Evolutionary conservation across 169 alveolate genomes (phyloP), one percentile per base, ranked within the genome.

Genomic region (Theileria luwenshuni): DNA sequence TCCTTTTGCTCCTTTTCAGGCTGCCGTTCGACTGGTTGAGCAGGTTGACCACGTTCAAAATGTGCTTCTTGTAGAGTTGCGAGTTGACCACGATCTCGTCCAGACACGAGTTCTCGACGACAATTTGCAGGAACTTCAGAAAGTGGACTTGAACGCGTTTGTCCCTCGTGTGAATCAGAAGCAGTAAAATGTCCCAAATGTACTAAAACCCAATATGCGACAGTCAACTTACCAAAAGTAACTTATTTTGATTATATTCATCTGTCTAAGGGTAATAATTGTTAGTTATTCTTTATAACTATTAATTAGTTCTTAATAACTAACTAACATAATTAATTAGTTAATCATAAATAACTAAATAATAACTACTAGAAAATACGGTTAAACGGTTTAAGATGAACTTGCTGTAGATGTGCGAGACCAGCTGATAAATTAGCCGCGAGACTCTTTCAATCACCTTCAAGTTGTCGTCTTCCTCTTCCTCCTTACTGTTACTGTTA

Each of bases 31-130:
- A 74, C 35, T 83, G 88, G 61, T 80, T 69, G 32, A 88, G 60
- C 52, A 88, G 56, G 42, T 85, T 62, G 38, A 80, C 49, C 56
- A 88, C 74, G 38, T 83, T 74, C 17, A 84, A 76, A 15, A 69
- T 84, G 74, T 88, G 91, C 48, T 84, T 88, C 32, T 61, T 59
- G 47, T 74, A 80, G 32, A 88, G 67, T 25, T 72, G 69, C 13
- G 69, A 60, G 33, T 90, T 79, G 10, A 88, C 79, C 56, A 77
- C 90, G 21, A 87, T 72, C 28, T 83, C 90, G 48, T 76, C 84
- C 30, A 74, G 62, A 63, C 91, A 85, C 1, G 90, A 86, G 28
- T 70, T 64, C 43, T 61, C 80, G 33, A 80, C 83, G 49, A 88
- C 25, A 6, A 60, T 32, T 27, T 76, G 69, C 19, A 83, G 41